Conservation (phyloP, 2,329 filamentous ascomycete species). For the Fusarium sp. region DNA sequence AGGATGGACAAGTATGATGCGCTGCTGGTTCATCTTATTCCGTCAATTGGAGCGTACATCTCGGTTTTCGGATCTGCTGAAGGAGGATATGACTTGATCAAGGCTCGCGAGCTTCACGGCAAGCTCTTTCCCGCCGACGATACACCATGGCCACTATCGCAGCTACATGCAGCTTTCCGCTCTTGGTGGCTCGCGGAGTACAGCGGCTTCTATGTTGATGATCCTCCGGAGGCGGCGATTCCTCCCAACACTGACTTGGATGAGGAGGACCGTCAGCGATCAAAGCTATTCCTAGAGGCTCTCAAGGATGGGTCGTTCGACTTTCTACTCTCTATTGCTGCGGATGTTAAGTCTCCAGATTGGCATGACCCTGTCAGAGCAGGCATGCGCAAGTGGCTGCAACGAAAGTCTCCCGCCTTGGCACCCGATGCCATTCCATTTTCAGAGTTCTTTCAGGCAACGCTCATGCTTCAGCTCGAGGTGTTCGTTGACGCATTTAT, state of each 20-base stretch:
- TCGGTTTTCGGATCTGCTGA: slow-evolving; percentile 83
- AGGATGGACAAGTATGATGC: slow-evolving; percentile 82
- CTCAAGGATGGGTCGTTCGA: slow-evolving; percentile 92
- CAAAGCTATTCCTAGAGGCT: slow-evolving; percentile 78
- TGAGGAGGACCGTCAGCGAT: slow-evolving; percentile 75
- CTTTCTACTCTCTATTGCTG: slow-evolving; percentile 86
- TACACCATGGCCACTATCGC: slow-evolving; percentile 77
- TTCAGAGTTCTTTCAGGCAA: slow-evolving; percentile 76
- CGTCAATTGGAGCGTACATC: slow-evolving; percentile 81
- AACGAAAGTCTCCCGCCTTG: slow-evolving; percentile 81
- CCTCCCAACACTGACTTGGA: slow-evolving; percentile 72
- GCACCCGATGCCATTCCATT: slow-evolving; percentile 76
- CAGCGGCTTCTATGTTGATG: slow-evolving; percentile 87
- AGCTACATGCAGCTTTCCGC: slow-evolving; percentile 81
- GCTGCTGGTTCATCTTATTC: slow-evolving; percentile 81
- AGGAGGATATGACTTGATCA: slow-evolving; percentile 72
- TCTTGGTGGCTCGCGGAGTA: slow-evolving; percentile 95
- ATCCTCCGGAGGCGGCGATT: slow-evolving; percentile 69
- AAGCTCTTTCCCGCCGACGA: slow-evolving; percentile 76
- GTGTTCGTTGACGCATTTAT: slow-evolving; percentile 92
- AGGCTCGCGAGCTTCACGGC: slow-evolving; percentile 77
- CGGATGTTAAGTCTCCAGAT: slow-evolving; percentile 82
- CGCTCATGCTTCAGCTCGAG: slow-evolving; percentile 85
- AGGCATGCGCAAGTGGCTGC: slow-evolving; percentile 83
- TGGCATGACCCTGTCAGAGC: slow-evolving; percentile 91